These are phyloP conservation scores for Flammula alnicola DNA, from an alignment of 1,284 basidiomycete genomes.

Conservation along the genomic window DNA sequence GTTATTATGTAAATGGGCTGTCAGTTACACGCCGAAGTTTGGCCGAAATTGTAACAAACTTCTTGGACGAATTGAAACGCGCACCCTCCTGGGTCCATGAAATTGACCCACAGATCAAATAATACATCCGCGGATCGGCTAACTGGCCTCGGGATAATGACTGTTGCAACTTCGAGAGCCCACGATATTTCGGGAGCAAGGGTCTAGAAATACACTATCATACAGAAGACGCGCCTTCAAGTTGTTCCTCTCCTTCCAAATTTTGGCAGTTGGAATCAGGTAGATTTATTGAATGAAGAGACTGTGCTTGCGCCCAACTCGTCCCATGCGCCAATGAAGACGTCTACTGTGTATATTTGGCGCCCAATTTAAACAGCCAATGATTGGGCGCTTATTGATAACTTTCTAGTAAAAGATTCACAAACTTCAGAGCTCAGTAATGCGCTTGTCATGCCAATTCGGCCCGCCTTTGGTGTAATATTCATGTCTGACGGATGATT, in stretches of 20 bases:
- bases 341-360: too few relatives aligned
- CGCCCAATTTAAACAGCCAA: too few relatives aligned
- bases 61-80: slow-evolving; percentile 4
- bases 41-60: slow-evolving; percentile 16
- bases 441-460: too few relatives aligned
- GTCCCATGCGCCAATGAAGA: too few relatives aligned
- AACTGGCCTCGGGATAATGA: slow-evolving; percentile 28
- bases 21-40: too few relatives aligned
- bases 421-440: too few relatives aligned
- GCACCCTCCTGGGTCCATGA: slow-evolving; percentile 15
- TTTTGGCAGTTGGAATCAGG: not conserved
- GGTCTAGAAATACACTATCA: slow-evolving; percentile 30
- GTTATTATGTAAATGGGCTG: too few relatives aligned
- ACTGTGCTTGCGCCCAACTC: slow-evolving; percentile 4
- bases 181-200: slow-evolving; percentile 37
- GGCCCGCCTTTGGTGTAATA: too few relatives aligned
- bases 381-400: slow-evolving; percentile 4
- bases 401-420: too few relatives aligned
- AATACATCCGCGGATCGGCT: slow-evolving; percentile 23
- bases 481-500: too few relatives aligned
- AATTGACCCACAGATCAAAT: slow-evolving; percentile 13
- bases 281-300: not conserved
- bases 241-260: slow-evolving; percentile 10
- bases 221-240: slow-evolving; percentile 22
- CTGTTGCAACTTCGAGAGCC: slow-evolving; percentile 32